These are phyloP conservation scores for Zymoseptoria brevis DNA, from an alignment of 2,329 filamentous ascomycete species.

Conservation along the genomic window DNA sequence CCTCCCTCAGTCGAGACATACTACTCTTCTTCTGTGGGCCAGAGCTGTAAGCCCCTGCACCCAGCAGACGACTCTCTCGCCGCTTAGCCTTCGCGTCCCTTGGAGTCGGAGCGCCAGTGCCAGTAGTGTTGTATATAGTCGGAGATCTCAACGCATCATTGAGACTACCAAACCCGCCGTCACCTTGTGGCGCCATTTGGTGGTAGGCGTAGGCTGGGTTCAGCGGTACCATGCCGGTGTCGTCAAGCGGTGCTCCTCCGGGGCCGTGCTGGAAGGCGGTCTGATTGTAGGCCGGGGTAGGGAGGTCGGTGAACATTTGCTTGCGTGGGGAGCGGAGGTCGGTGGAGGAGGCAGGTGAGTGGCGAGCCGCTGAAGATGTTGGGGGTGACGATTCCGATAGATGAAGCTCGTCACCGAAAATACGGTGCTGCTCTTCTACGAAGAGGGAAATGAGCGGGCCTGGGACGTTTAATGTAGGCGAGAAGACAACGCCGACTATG, in stretches of 20 bases:
- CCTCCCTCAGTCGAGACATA: constrained; percentile 27
- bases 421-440: constrained; percentile 77
- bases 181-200: constrained; percentile 27
- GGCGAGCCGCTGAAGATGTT: constrained; percentile 3
- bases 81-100: constrained; percentile 21
- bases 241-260: constrained; percentile 6
- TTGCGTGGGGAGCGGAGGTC: constrained; percentile 56
- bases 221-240: constrained; percentile 24
- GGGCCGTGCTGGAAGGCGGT: constrained; percentile 32
- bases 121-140: constrained; percentile 16
- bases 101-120: constrained; percentile 10
- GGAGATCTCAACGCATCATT: constrained; percentile 28
- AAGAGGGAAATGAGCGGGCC: constrained; percentile 91
- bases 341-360: constrained; percentile 28
- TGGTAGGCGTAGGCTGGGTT: constrained; percentile 25
- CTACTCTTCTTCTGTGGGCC: constrained; percentile 30
- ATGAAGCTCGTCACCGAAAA: constrained; percentile 63
- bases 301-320: constrained; percentile 60
- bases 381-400: constrained; percentile 15
- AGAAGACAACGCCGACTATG: constrained; percentile 87
- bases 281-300: constrained; percentile 56
- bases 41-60: constrained; percentile 9
- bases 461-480: constrained; percentile 91
- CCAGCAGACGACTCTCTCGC: constrained; percentile 27
- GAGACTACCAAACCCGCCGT: constrained; percentile 27